A percentile compares a stretch with the other conserved stretches of the same genome.
phyloP scores from a whole-genome alignment of 2,329 filamentous ascomycete genomes.

The Phoma sp. region DNA sequence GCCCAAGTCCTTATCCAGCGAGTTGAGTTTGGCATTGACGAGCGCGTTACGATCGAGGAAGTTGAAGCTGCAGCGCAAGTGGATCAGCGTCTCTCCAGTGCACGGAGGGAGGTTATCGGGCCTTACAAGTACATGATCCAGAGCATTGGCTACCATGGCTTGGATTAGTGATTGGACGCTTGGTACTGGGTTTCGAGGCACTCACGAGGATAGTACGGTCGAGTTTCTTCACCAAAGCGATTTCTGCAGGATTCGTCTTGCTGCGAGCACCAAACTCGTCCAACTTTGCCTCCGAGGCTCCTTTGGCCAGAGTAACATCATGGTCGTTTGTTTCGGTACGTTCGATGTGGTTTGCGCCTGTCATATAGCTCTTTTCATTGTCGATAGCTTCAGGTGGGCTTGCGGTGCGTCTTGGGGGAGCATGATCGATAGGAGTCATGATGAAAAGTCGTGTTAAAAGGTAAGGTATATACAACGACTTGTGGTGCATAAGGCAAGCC shows the following conservation, averaged over 20 bases:
- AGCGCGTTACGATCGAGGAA: slow-evolving; percentile 68
- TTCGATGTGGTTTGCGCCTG: slow-evolving; percentile 5
- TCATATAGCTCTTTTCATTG: slow-evolving; percentile 3
- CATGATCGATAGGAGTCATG: not conserved
- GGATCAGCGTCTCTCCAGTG: not conserved
- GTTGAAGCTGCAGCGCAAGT: slow-evolving; percentile 21
- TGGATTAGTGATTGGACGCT: not conserved
- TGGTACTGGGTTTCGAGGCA: not conserved
- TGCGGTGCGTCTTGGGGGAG: not conserved
- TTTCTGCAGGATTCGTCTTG: slow-evolving; percentile 43
- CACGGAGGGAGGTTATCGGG: too few relatives aligned
- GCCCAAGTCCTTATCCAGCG: slow-evolving; percentile 62
- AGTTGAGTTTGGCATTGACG: slow-evolving; percentile 67
- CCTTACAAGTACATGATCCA: slow-evolving; percentile 51
- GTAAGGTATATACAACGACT: not conserved
- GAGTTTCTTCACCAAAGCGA: slow-evolving; percentile 41
- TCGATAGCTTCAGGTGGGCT: not conserved
- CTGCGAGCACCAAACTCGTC: slow-evolving; percentile 41
- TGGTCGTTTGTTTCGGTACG: slow-evolving; percentile 12
- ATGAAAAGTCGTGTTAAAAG: not conserved
- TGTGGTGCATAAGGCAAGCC: not conserved
- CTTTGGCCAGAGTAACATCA: slow-evolving; percentile 18
- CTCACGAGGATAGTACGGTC: slow-evolving; percentile 40
- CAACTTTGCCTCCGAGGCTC: slow-evolving; percentile 19
- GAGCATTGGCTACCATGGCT: slow-evolving; percentile 44